A percentile compares a stretch with the other conserved stretches of the same genome.
Evolutionary conservation across 805 yeast species (phyloP).

Genomic region (Teunomyces cretensis): DNA sequence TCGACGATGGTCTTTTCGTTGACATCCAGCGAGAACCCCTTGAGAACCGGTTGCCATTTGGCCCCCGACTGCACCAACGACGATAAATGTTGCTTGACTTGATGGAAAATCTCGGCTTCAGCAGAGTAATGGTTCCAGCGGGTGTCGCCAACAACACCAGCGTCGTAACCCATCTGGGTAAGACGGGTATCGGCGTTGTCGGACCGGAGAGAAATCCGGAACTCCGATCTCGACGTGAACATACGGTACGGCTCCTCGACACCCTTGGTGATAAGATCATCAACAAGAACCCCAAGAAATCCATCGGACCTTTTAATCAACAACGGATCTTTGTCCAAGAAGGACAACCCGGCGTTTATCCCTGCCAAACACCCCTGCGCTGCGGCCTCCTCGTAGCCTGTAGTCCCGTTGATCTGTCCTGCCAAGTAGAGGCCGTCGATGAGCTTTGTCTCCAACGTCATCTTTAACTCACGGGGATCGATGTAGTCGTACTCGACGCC

Average conservation of each 20-base stretch:
- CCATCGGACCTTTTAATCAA: constrained; percentile 76
- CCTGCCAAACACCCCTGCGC: constrained; percentile 97
- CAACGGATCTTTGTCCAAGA: constrained; percentile 42
- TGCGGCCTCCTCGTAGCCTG: constrained; percentile 99
- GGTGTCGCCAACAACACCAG: constrained; percentile 64
- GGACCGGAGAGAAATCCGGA: constrained; percentile 82
- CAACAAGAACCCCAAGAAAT: constrained; percentile 87
- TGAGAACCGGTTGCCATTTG: constrained; percentile 60
- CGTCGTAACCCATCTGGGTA: constrained; percentile 62
- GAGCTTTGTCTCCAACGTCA: constrained; percentile 77
- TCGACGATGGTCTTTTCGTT: constrained; percentile 35
- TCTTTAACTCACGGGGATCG: constrained; percentile 83
- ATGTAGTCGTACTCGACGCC: constrained; percentile 99
- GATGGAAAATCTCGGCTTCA: constrained; percentile 47
- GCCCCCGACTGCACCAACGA: constrained; percentile 49
- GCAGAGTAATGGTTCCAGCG: constrained; percentile 51
- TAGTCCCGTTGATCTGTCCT: constrained; percentile 98
- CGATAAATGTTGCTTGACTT: constrained; percentile 46
- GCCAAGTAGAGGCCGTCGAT: constrained; percentile 82
- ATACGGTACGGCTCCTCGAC: constrained; percentile 96
- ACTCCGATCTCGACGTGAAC: constrained; percentile 97
- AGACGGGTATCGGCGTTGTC: constrained; percentile 92
- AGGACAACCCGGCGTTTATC: constrained; percentile 79
- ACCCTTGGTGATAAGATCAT: constrained; percentile 92
- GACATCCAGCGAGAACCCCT: constrained; percentile 49